Evolutionary conservation across 345 rosid species (phyloP).

Genomic region (Populus tremula): DNA sequence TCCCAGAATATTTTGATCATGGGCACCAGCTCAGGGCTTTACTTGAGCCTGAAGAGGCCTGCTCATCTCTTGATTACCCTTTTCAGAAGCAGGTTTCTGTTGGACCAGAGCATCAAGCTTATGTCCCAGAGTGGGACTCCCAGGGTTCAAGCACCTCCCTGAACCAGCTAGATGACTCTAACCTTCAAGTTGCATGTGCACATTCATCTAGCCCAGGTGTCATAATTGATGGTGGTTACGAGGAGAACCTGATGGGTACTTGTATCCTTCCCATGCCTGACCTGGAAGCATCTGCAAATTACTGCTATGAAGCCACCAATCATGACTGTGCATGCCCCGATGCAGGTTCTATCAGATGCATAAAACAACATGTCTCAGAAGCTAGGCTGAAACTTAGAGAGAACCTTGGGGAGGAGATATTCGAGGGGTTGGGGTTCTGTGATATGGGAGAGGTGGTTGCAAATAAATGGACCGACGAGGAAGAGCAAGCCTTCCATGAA

Average conservation of each 20-base stretch:
- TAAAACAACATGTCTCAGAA: constrained; percentile 53
- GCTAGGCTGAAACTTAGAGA: constrained; percentile 51
- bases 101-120: constrained; percentile 60
- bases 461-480: constrained; percentile 54
- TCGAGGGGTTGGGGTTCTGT: constrained; percentile 51
- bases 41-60: constrained; percentile 33
- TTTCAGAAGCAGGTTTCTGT: constrained; percentile 43
- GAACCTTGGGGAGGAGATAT: constrained; percentile 50
- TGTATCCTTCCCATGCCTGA: constrained; percentile 61
- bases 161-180: constrained; percentile 8
- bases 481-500: constrained; percentile 51
- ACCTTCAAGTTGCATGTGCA: constrained; percentile 11
- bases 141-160: constrained; percentile 7
- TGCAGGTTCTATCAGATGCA: constrained; percentile 56
- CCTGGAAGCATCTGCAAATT: constrained; percentile 21
- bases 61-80: constrained; percentile 33
- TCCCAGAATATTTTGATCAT: constrained; percentile 47
- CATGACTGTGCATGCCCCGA: constrained; percentile 51
- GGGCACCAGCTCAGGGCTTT: constrained; percentile 25
- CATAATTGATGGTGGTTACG: constrained; percentile 10
- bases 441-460: constrained; percentile 77
- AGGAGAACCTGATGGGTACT: constrained; percentile 43
- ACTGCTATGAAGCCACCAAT: constrained; percentile 28
- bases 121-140: constrained; percentile 46
- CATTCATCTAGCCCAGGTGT: constrained; percentile 1